Conservation (phyloP, 371 early-diverging fungal species). For the Phascolomyces articulosus region DNA sequence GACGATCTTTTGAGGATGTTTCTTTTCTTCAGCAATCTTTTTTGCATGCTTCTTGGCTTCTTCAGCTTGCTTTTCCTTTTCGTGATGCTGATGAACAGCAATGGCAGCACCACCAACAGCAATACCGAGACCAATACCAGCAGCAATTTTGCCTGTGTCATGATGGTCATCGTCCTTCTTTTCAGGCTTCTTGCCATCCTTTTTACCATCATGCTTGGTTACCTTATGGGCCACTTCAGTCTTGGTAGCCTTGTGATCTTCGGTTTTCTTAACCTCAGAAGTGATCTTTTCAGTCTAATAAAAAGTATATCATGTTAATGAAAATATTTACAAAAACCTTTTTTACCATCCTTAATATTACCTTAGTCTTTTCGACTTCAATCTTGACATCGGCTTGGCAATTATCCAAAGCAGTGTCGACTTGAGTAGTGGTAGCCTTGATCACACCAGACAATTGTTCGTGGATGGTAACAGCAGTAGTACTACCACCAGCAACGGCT, state of each 20-base stretch:
- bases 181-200: not conserved
- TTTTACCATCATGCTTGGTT: not conserved
- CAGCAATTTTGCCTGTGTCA: too few species aligned
- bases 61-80: conserved; percentile 6
- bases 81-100: conserved; percentile 10
- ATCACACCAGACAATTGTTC: too few species aligned
- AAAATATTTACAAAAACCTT: too few species aligned
- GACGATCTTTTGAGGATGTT: not conserved
- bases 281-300: not conserved
- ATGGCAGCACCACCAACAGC: conserved; percentile 14
- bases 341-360: too few species aligned
- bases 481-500: not conserved
- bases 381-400: not conserved
- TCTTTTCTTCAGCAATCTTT: not conserved
- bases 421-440: conserved; percentile 3
- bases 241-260: too few species aligned
- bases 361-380: not conserved
- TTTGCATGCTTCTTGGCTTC: not conserved
- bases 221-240: not conserved
- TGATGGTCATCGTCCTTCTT: not conserved
- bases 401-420: conserved; percentile 24
- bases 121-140: conserved; percentile 13
- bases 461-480: too few species aligned
- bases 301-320: too few species aligned
- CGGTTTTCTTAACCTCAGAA: not conserved